Conservation (phyloP, 2,329 filamentous ascomycete species). For the Drechmeria coniospora region DNA sequence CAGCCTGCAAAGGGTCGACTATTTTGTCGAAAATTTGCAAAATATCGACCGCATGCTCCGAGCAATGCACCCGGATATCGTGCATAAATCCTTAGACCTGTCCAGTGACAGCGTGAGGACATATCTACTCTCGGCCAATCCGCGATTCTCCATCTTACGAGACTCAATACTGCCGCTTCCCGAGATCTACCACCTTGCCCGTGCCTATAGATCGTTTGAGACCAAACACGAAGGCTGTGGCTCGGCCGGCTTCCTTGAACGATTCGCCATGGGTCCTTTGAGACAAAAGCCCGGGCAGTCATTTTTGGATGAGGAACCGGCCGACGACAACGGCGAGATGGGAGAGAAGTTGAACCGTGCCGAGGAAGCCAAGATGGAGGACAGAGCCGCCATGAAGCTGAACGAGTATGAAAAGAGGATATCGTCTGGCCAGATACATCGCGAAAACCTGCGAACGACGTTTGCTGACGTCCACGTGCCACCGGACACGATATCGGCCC, state of each 20-base stretch:
- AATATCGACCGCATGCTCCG: slow-evolving; percentile 32
- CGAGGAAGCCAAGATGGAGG: slow-evolving; percentile 14
- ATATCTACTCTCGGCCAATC: slow-evolving; percentile 12
- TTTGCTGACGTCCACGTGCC: slow-evolving; percentile 80
- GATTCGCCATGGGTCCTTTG: slow-evolving; percentile 17
- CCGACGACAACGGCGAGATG: slow-evolving; percentile 8
- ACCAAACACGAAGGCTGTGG: slow-evolving; percentile 8
- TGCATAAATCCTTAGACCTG: slow-evolving; percentile 4
- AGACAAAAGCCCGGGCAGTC: slow-evolving; percentile 15
- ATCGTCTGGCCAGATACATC: slow-evolving; percentile 66
- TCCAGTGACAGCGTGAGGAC: slow-evolving; percentile 11
- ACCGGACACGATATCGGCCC: slow-evolving; percentile 65
- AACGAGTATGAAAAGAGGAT: slow-evolving; percentile 74
- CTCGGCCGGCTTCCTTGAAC: slow-evolving; percentile 13
- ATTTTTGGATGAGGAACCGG: slow-evolving; percentile 14
- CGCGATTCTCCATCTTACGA: slow-evolving; percentile 14
- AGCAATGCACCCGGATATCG: slow-evolving; percentile 15
- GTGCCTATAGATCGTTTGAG: slow-evolving; percentile 13
- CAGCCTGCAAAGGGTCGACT: slow-evolving; percentile 20
- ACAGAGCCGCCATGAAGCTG: slow-evolving; percentile 25
- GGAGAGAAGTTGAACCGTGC: slow-evolving; percentile 13
- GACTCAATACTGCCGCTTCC: slow-evolving; percentile 21
- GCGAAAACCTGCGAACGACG: slow-evolving; percentile 67
- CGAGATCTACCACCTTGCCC: slow-evolving; percentile 24
- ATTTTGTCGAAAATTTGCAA: slow-evolving; percentile 27